A percentile compares a stretch with the other conserved stretches of the same genome.
These are phyloP conservation scores for Kodamaea laetipori DNA, from an alignment of 805 yeast species.

Conservation along the genomic window DNA sequence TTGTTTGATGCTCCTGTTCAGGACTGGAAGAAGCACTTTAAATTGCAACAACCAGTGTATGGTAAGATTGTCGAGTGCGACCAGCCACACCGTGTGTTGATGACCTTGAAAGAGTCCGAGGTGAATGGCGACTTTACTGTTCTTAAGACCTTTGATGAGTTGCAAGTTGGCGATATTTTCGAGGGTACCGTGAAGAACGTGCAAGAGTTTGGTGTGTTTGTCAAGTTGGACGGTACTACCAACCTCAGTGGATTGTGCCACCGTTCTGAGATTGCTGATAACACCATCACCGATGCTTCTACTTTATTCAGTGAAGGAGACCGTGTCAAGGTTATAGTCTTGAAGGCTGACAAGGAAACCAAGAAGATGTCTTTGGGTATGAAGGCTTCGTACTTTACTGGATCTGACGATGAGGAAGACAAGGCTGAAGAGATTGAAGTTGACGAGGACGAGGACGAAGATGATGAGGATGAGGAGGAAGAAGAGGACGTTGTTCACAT, in stretches of 20 bases:
- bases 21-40: constrained; percentile 84
- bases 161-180: constrained; percentile 66
- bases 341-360: constrained; percentile 62
- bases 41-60: constrained; percentile 66
- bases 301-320: constrained; percentile 86
- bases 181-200: constrained; percentile 79
- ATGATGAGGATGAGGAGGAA: constrained; percentile 34
- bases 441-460: constrained; percentile 18
- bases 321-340: constrained; percentile 79
- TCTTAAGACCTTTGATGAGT: constrained; percentile 64
- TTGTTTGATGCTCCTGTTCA: constrained; percentile 78
- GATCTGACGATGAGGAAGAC: constrained; percentile 34
- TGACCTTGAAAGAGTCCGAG: constrained; percentile 81
- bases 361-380: constrained; percentile 84
- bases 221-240: constrained; percentile 72
- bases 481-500: constrained; percentile 37
- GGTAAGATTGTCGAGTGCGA: constrained; percentile 72
- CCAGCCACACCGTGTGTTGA: constrained; percentile 62
- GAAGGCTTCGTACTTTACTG: constrained; percentile 86
- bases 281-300: constrained; percentile 55
- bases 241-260: constrained; percentile 87
- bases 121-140: constrained; percentile 67
- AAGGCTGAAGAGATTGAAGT: constrained; percentile 20
- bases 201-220: constrained; percentile 90
- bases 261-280: constrained; percentile 78